Base-by-base conservation (phyloP, 2,329 filamentous ascomycete genomes). In the Emergomyces pasteurianus region DNA sequence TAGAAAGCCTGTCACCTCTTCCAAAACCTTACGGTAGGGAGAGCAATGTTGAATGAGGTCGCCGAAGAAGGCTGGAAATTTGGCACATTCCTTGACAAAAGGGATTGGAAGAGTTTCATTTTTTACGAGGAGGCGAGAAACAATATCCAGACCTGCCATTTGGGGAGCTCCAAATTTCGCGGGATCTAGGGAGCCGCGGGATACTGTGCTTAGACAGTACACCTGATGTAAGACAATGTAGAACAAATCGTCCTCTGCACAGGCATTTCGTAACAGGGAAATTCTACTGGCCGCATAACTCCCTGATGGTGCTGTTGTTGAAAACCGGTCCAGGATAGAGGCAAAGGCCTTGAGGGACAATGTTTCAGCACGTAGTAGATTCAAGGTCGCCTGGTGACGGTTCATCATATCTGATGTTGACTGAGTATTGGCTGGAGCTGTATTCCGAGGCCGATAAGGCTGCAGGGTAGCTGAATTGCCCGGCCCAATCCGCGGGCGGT, bases 151-250 rank as follows among this genome's bases (percentile, higher is more conserved):
- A 0, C 73, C 74, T 58, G 63, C 49, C 8, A 62, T 62, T 12
- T 72, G 63, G 5, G 64, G 56, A n/a, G 63, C 62, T 3, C 76
- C 65, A 53, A 76, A 68, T 1, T 73, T 71, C 14, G 79, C 67
- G 2, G 77, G 63, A 14, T 58, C 72, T 4, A 81, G 67, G 2
- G 21, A 18, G 5, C 68, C 63, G 1, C 65, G 58, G 0, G 70
- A 73, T 21, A 75, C 69, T 3, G 78, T 79, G 79, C 81, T 83
- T 23, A 81, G 67, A 67, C 85, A 88, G 69, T 83, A 86, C 1
- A 87, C 62, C 67, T 89, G 86, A 68, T 89, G 86, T 14, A 88
- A 69, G 6, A 80, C 76, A 57, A 90, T 66, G 68, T 86, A 91
- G 67, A 88, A 83, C 54, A 76, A 63, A 69, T 92, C 88, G 4